Percentiles rank a stretch among this genome's conserved stretches.
Evolutionary conservation across 768 basidiomycete genomes (phyloP).

Genomic region (Rhodosporidiobolus sp.): DNA sequence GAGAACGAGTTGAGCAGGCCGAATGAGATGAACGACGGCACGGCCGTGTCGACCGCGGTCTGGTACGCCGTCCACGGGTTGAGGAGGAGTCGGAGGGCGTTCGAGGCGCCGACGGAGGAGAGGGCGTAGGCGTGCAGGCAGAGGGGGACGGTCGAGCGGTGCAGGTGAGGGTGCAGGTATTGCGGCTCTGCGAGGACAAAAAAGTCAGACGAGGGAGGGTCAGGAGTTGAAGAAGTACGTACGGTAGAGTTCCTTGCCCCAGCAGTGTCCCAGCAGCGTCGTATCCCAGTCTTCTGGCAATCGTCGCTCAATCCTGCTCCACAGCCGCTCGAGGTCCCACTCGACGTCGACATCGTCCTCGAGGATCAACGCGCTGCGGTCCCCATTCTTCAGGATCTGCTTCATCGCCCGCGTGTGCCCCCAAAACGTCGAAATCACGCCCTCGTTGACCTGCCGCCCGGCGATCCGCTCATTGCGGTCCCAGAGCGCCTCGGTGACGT

Average conservation of each 20-base stretch:
- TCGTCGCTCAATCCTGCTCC: conserved; percentile 39
- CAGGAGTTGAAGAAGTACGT: conserved; percentile 10
- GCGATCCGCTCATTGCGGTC: conserved; percentile 38
- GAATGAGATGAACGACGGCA: conserved; percentile 40
- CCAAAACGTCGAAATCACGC: conserved; percentile 44
- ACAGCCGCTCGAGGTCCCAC: conserved; percentile 45
- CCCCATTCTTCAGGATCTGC: conserved; percentile 38
- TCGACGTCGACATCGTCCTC: conserved; percentile 46
- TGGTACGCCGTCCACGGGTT: conserved; percentile 44
- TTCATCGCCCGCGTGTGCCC: conserved; percentile 43
- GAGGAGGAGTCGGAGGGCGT: conserved; percentile 33
- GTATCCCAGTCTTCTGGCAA: conserved; percentile 41
- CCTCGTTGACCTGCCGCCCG: conserved; percentile 41
- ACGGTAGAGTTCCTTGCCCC: conserved; percentile 42
- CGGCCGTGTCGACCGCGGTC: conserved; percentile 43
- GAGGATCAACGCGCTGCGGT: conserved; percentile 40
- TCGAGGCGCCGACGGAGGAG: conserved; percentile 28
- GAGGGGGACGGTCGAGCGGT: conserved; percentile 37
- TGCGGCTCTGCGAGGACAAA: conserved; percentile 35
- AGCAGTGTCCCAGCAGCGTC: conserved; percentile 43
- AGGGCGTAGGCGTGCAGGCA: conserved; percentile 45
- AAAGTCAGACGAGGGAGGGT: conserved; percentile 8
- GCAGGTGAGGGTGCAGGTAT: conserved; percentile 44
- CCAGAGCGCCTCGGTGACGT: conserved; percentile 35
- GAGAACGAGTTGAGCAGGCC: conserved; percentile 37